A percentile compares a stretch with the other conserved stretches of the same genome.
phyloP scores from a whole-genome alignment of 352 stramenopile species.

The Pythium biforme region DNA sequence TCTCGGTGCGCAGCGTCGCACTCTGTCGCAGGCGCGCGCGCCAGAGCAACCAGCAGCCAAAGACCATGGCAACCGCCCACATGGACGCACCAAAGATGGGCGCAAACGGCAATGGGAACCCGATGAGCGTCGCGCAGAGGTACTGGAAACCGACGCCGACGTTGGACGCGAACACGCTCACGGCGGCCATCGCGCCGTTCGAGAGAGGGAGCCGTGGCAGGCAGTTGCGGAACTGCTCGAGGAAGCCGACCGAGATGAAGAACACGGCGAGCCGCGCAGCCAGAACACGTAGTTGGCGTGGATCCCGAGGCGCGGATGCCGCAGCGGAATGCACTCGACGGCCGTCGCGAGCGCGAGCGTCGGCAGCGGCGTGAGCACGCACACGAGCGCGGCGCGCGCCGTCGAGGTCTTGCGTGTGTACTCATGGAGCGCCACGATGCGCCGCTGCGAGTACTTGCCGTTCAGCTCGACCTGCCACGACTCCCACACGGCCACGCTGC shows the following conservation, averaged over 20 bases:
- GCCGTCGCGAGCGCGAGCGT: slow-evolving; percentile 32
- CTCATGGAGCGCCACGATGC: slow-evolving; percentile 11
- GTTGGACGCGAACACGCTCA: slow-evolving; percentile 27
- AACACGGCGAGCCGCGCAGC: slow-evolving; percentile 27
- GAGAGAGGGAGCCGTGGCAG: slow-evolving; percentile 17
- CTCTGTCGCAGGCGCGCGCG: slow-evolving; percentile 18
- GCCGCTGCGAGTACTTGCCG: slow-evolving; percentile 36
- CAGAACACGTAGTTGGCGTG: slow-evolving; percentile 39
- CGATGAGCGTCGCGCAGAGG: slow-evolving; percentile 29
- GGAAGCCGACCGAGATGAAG: slow-evolving; percentile 33
- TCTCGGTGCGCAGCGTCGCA: slow-evolving; percentile 7
- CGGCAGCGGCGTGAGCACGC: slow-evolving; percentile 32
- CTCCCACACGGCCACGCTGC: slow-evolving; percentile 6
- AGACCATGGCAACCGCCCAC: slow-evolving; percentile 25
- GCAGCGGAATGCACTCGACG: slow-evolving; percentile 31
- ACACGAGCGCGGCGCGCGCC: slow-evolving; percentile 10
- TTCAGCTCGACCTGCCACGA: slow-evolving; percentile 36
- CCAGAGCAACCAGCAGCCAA: slow-evolving; percentile 31
- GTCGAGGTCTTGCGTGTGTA: slow-evolving; percentile 11
- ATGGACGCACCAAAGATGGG: slow-evolving; percentile 21
- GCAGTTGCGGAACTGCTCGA: slow-evolving; percentile 33
- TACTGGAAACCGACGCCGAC: slow-evolving; percentile 26
- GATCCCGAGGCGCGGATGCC: slow-evolving; percentile 22
- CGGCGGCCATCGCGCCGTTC: slow-evolving; percentile 8
- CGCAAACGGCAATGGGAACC: slow-evolving; percentile 45